Evolutionary conservation across 768 basidiomycete species (phyloP), one percentile per base, ranked within the genome.

Genomic region (Boletus insuetus): DNA sequence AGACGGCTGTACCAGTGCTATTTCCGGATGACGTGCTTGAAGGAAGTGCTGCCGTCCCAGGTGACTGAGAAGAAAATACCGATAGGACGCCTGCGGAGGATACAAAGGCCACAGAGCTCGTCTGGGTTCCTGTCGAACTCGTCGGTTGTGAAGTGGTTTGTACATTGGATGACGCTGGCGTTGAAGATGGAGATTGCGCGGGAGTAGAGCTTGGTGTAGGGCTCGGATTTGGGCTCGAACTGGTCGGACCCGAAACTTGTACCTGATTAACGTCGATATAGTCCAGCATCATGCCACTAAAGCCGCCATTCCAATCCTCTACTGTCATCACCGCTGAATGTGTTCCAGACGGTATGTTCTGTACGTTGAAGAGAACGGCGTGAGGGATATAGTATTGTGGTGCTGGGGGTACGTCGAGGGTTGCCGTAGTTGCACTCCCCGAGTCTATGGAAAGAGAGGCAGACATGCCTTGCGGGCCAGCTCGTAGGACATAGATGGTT

Each of bases 221-320:
- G 22, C 19, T 53, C n/a, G 53, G 14, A 12, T 22, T 53, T 3
- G 56, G 16, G 16, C 20, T 48, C 0, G 54, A 12, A 9, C 40
- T 45, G 12, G 47, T 46, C 13, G 61, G 51, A 38, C 29, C 24
- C 6, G 51, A 1, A 46, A 68, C 64, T 26, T 13, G 16, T 7
- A 60, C 59, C n/a, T 69, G 61, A 50, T 63, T 69, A 10, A 69
- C 51, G 29, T 62, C 12, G 31, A 67, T 56, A 49, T 69, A 69
- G 43, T 68, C 67, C 39, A 69, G 34, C 65, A 67, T 69, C 65
- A 67, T 69, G 5, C 61, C 67, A 34, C 68, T 69, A 42, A 57
- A 58, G 17, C 53, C 41, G 9, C 65, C 65, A 29, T 61, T 51
- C 67, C 68, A 69, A 46, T 64, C 53, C 3, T 54, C 43, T 17